These are phyloP conservation scores for Onygena corvina DNA, from an alignment of 2,329 filamentous ascomycete genomes.

Conservation along the genomic window DNA sequence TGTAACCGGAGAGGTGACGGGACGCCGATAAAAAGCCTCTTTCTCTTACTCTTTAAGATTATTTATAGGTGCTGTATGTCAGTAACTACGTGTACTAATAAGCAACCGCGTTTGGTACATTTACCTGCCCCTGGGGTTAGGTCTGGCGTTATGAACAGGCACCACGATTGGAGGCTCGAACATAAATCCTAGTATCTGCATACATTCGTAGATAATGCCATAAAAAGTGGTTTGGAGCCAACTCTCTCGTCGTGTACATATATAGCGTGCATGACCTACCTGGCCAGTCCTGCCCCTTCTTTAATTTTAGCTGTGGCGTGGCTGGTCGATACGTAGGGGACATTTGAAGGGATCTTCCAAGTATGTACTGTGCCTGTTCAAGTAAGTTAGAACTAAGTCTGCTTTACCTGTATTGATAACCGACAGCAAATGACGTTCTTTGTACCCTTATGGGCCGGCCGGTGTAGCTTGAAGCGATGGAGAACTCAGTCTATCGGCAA, in stretches of 20 bases:
- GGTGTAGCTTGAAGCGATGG: neutral
- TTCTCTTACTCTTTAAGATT: too few relatives aligned
- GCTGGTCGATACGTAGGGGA: too few relatives aligned
- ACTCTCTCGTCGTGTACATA: too few relatives aligned
- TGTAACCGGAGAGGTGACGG: too few relatives aligned
- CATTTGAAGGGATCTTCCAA: too few relatives aligned
- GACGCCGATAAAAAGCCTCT: neutral
- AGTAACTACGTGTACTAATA: neutral
- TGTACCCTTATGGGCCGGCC: neutral
- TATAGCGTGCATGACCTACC: too few relatives aligned
- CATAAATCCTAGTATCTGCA: too few relatives aligned
- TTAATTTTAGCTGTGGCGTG: too few relatives aligned
- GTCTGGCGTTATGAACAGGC: neutral
- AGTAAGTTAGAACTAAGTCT: too few relatives aligned
- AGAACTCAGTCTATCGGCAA: neutral
- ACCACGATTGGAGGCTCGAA: neutral
- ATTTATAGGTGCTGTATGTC: too few relatives aligned
- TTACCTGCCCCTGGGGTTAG: neutral
- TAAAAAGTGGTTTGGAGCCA: neutral
- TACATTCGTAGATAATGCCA: neutral
- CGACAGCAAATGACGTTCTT: constrained; percentile 1
- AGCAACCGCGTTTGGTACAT: neutral
- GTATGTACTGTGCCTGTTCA: too few relatives aligned
- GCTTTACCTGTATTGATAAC: neutral
- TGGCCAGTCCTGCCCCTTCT: too few relatives aligned